Evolutionary conservation across 108 stramenopile genomes (phyloP), one percentile per base, ranked within the genome.

Genomic region (Nitzschia sp.): DNA sequence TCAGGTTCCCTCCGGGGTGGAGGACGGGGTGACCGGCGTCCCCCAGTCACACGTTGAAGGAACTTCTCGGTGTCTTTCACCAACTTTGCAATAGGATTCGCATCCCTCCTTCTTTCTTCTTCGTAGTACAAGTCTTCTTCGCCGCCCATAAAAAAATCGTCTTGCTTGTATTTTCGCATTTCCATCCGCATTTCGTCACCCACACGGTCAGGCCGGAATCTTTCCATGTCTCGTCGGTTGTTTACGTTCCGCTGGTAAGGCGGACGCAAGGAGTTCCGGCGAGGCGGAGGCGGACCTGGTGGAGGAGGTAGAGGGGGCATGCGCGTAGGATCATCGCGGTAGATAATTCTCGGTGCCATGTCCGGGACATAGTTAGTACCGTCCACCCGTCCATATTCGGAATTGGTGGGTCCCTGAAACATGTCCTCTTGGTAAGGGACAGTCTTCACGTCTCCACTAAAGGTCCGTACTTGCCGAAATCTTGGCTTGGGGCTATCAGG

Each of bases 371-470:
- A 51, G 49, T 19, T 19, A 23, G 49, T 51, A 5, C 49, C 49
- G 21, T 51, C 49, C 4, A 51, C 49, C 21, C 49, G 11, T 21
- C 49, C 49, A 51, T 19, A 51, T 19, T 51, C 17, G 18, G 49
- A 8, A 19, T 51, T 51, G 19, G 49, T 51, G 21, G 21, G 18
- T 51, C 49, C 18, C 11, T 51, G 19, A 21, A 19, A 9, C 11
- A 19, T 19, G 13, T 51, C 8, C 4, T 51, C 49, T 4, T 51
- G 18, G 21, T 21, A 51, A 4, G 49, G n/a, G 21, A 51, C n/a
- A 9, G 49, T 51, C 49, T 51, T 51, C 19, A 51, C n/a, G 21
- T 51, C 49, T 23, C 49, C 49, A 19, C 49, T 51, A 51, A 51
- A 51, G 18, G 49, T 51, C 21, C 49, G 13, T 4, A 51, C 49